Conservation (phyloP, 2,329 filamentous ascomycete species). For the Periglandula ipomoeae region DNA sequence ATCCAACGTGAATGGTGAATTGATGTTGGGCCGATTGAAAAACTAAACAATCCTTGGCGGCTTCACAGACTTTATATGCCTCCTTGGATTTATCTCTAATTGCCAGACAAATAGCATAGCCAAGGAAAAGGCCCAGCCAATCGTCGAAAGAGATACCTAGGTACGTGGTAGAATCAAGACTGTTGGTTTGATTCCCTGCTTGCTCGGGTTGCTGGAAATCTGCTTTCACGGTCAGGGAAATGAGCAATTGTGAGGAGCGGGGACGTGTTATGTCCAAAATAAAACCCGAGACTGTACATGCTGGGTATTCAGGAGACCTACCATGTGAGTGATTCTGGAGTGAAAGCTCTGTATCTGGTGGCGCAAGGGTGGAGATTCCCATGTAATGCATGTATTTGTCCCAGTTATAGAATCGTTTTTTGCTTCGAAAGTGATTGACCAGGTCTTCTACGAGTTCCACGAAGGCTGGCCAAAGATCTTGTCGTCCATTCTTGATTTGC, state of each 20-base stretch:
- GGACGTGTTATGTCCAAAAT: constrained; percentile 7
- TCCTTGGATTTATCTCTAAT: constrained; percentile 56
- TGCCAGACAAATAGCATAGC: constrained; percentile 73
- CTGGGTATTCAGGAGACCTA: constrained; percentile 25
- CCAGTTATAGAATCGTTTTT: constrained; percentile 57
- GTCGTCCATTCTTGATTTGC: constrained; percentile 31
- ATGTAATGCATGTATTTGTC: constrained; percentile 55
- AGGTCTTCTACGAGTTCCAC: constrained; percentile 50
- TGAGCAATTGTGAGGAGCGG: background rate
- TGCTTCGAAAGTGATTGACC: constrained; percentile 53
- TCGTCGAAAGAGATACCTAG: constrained; percentile 71
- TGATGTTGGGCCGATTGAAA: constrained; percentile 64
- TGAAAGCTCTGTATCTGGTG: constrained; percentile 36
- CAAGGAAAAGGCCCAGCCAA: constrained; percentile 86
- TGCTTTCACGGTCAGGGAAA: constrained; percentile 6
- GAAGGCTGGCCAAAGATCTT: constrained; percentile 40
- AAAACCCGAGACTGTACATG: background rate
- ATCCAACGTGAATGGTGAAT: constrained; percentile 67
- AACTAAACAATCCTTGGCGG: constrained; percentile 70
- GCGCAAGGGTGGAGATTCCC: no score
- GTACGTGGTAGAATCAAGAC: constrained; percentile 32
- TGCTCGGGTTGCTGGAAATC: constrained; percentile 10
- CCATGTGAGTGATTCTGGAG: constrained; percentile 48
- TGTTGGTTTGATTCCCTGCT: constrained; percentile 1
- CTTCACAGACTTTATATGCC: constrained; percentile 71